Evolutionary conservation across 2,329 filamentous ascomycete species (phyloP).

Genomic region (Penicillium italicum): DNA sequence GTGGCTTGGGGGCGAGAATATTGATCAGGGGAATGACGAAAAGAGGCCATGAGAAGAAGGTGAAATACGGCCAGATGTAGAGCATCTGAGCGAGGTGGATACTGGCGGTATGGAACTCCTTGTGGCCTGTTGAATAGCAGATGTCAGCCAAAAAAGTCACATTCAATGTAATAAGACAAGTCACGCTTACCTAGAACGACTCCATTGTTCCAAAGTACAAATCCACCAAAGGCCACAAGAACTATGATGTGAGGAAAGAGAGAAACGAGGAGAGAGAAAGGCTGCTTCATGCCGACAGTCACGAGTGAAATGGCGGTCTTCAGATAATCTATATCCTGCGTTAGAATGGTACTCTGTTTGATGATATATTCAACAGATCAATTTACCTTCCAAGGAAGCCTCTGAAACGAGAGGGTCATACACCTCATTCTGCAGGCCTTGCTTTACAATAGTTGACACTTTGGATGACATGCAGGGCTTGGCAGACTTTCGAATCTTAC

Average conservation of each 20-base stretch:
- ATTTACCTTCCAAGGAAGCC: conserved; percentile 49
- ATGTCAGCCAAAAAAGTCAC: not conserved
- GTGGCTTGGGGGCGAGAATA: conserved; percentile 32
- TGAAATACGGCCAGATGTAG: conserved; percentile 87
- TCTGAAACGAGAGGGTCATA: conserved; percentile 51
- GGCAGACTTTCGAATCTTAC: conserved; percentile 31
- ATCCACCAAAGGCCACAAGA: conserved; percentile 64
- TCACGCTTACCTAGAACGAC: conserved; percentile 72
- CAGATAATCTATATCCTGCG: conserved; percentile 41
- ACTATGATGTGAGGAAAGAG: conserved; percentile 57
- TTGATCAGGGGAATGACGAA: conserved; percentile 56
- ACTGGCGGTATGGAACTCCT: conserved; percentile 87
- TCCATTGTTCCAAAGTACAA: conserved; percentile 82
- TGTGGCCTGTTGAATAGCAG: conserved; percentile 63
- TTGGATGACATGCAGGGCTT: conserved; percentile 27
- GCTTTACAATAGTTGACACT: conserved; percentile 29
- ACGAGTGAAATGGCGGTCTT: conserved; percentile 60
- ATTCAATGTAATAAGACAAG: not conserved
- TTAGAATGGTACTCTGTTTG: conserved; percentile 20
- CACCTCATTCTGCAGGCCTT: conserved; percentile 40
- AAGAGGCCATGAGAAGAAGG: conserved; percentile 84
- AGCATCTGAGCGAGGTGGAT: conserved; percentile 89
- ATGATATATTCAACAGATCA: not conserved
- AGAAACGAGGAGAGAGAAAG: conserved; percentile 39
- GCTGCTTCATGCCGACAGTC: conserved; percentile 51